Base-by-base conservation (phyloP, 495 filamentous ascomycete genomes). In the Diplogelasinospora grovesii region DNA sequence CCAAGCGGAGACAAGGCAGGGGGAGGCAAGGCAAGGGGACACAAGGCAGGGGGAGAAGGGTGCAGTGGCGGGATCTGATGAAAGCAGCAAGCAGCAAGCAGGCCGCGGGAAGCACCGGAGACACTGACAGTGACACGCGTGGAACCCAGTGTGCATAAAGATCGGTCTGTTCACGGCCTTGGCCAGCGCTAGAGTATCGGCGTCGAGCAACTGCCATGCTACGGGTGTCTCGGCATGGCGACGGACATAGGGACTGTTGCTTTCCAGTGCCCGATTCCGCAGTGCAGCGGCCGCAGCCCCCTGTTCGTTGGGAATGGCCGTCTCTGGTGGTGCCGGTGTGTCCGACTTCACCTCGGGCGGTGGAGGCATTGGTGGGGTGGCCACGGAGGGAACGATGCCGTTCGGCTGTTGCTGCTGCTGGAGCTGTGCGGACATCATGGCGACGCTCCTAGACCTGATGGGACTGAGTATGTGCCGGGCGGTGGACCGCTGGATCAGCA, bases 101-200 rank as follows among this genome's bases (percentile, higher is more conserved):
- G 20, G 27, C n/a, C n/a, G n/a, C n/a, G n/a, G n/a, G n/a, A n/a
- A n/a, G n/a, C n/a, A n/a, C n/a, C n/a, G n/a, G n/a, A n/a, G n/a
- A n/a, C n/a, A 61, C 82, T 52, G 63, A 92, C 89, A 92, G 63
- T 98, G 93, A 65, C 92, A 96, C 22, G 92, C 89, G 2, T 85
- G 82, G 65, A 95, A 97, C 18, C 92, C 92, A 56, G 97, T 94
- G 58, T 89, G 95, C 41, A 97, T 72, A 59, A 96, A 97, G 23
- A 98, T 76, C 39, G 95, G 71, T 45, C 83, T 83, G 57, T 97
- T 92, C 50, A 85, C 71, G 41, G 72, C 77, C 61, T 76, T 79
- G 8, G 93, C 92, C 37, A 88, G 73, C 36, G 65, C 71, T 39
- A 97, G 72, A 21, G 89, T 73, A 54, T 87, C 81, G 15, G 80